phyloP scores from a whole-genome alignment of 805 yeast species.

The Pichia gijzeniarum region DNA sequence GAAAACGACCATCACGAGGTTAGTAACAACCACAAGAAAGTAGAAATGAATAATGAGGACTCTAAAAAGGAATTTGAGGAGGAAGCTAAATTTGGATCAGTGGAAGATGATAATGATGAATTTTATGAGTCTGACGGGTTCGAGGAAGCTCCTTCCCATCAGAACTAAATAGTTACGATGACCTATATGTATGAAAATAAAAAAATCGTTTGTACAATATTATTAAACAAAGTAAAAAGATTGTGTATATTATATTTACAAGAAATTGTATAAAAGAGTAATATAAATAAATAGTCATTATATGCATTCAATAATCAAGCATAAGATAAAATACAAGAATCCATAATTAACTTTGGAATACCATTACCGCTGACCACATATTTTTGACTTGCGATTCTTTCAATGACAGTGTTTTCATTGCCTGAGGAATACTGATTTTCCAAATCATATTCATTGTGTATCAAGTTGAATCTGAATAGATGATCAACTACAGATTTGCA shows the following conservation, averaged over 20 bases:
- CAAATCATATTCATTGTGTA: slow-evolving; percentile 31
- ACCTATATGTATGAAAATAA: not conserved
- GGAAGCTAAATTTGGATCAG: not conserved
- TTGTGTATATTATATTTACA: slow-evolving; percentile 8
- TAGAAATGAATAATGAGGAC: not conserved
- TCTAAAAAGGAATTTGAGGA: no score
- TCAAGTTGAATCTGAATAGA: slow-evolving; percentile 35
- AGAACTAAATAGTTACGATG: not conserved
- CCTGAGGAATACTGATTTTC: slow-evolving; percentile 15
- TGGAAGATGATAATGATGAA: slow-evolving; percentile 11
- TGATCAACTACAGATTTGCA: slow-evolving; percentile 36
- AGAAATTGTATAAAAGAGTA: slow-evolving; percentile 1
- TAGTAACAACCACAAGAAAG: not conserved
- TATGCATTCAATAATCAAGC: slow-evolving; percentile 14
- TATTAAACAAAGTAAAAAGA: not conserved
- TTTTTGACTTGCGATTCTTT: slow-evolving; percentile 39
- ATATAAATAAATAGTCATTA: not conserved
- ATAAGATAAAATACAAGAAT: slow-evolving; percentile 33
- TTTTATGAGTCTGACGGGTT: slow-evolving; percentile 33
- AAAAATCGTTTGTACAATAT: not conserved
- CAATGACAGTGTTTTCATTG: slow-evolving; percentile 20
- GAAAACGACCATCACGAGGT: not conserved
- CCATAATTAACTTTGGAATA: slow-evolving; percentile 48
- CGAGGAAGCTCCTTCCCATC: slow-evolving; percentile 29
- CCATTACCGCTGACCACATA: slow-evolving; percentile 60